phyloP scores from a whole-genome alignment of 345 rosid species.

The Camelina laxa region DNA sequence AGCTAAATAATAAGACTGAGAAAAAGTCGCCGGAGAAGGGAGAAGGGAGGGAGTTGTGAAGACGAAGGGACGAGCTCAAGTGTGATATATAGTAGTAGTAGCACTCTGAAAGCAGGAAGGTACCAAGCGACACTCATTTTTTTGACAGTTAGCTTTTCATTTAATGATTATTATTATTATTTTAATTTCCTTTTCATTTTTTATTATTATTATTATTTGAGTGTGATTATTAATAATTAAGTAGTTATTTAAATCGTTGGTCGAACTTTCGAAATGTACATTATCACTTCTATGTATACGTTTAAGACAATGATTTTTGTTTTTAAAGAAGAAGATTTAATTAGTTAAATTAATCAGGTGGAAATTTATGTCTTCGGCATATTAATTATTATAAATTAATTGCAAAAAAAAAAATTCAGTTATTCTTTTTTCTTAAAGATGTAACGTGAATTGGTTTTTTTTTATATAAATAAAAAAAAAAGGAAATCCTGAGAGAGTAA shows the following conservation, averaged over 20 bases:
- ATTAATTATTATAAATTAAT: conserved; percentile 20
- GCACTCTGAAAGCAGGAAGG: conserved; percentile 67
- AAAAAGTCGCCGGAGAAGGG: conserved; percentile 16
- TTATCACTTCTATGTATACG: conserved; percentile 25
- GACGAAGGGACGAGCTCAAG: conserved; percentile 39
- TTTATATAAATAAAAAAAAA: background rate
- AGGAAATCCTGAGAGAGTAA: background rate
- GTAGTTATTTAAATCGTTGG: conserved; percentile 12
- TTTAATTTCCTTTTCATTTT: background rate
- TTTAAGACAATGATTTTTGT: conserved; percentile 33
- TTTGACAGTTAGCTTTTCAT: conserved; percentile 47
- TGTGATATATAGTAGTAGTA: conserved; percentile 48
- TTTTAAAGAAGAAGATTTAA: no score
- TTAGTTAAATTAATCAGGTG: conserved; percentile 20
- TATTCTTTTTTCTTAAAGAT: background rate
- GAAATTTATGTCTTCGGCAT: conserved; percentile 24
- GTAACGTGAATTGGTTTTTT: background rate
- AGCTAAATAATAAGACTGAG: conserved; percentile 44
- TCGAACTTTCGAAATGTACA: conserved; percentile 27
- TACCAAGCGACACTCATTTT: conserved; percentile 43
- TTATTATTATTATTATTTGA: background rate
- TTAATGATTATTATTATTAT: conserved; percentile 20
- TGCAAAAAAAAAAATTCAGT: conserved; percentile 28
- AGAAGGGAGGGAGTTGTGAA: conserved; percentile 37
- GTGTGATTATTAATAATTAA: background rate